Conservation (phyloP, 257 asterid genomes). For the Salvia hispanica region DNA sequence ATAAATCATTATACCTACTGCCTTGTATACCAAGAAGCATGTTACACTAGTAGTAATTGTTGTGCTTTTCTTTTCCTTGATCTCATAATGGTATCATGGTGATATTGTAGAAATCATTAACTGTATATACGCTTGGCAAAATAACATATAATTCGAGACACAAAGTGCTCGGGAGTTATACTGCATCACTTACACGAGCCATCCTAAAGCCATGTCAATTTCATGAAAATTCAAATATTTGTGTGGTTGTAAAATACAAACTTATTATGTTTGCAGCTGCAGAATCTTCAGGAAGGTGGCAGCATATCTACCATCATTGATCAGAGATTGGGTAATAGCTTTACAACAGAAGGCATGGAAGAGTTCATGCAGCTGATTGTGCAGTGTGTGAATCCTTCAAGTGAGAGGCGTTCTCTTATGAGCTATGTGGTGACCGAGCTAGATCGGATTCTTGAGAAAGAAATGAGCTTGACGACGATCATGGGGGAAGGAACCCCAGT, state of each 20-base stretch:
- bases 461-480: constrained; percentile 86
- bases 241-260: neutral
- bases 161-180: neutral
- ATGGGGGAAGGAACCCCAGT: constrained; percentile 95
- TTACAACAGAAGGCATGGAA: constrained; percentile 82
- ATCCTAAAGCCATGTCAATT: neutral
- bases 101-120: too few relatives aligned
- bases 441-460: constrained; percentile 81
- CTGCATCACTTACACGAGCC: neutral
- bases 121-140: neutral
- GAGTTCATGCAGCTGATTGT: constrained; percentile 65
- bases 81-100: too few relatives aligned
- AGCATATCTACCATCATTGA: constrained; percentile 60
- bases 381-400: constrained; percentile 64
- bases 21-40: neutral
- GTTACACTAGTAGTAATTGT: neutral
- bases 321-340: constrained; percentile 73
- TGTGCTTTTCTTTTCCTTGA: too few relatives aligned
- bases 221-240: neutral
- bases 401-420: constrained; percentile 79
- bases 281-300: constrained; percentile 65
- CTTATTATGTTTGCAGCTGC: constrained; percentile 50
- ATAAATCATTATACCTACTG: too few relatives aligned
- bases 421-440: constrained; percentile 71
- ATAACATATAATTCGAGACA: neutral